Evolutionary conservation across 495 filamentous ascomycete genomes (phyloP).

Genomic region (Neurospora sp.): DNA sequence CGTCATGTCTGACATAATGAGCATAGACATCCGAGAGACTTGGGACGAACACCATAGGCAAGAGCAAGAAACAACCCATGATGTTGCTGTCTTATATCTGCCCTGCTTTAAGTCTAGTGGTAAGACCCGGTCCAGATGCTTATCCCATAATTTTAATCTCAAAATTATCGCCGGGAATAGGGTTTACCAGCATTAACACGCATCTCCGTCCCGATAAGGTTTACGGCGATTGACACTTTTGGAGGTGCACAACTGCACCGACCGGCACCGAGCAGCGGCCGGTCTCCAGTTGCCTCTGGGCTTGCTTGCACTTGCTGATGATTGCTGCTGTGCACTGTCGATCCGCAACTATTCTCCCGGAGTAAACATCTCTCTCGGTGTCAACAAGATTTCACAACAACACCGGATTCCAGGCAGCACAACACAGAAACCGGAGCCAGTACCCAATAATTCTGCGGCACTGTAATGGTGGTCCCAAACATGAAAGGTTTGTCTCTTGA

Average conservation of each 20-base stretch:
- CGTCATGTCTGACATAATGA: not conserved
- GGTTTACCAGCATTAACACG: not conserved
- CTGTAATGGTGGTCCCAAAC: not conserved
- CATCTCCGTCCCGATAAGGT: not conserved
- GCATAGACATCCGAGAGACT: not conserved
- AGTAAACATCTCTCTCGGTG: not conserved
- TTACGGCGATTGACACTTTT: not conserved
- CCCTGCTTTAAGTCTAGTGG: not conserved
- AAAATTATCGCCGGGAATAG: not conserved
- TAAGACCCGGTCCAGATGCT: not conserved
- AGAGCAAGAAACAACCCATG: not conserved
- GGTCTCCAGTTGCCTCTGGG: not conserved
- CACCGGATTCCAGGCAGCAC: not conserved
- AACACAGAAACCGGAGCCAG: not conserved
- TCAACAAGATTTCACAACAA: not conserved
- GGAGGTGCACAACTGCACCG: not conserved
- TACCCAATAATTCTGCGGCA: not conserved
- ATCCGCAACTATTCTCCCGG: not conserved
- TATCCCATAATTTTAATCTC: not conserved
- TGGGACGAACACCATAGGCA: not conserved
- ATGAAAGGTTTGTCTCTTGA: not conserved
- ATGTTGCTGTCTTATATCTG: not conserved
- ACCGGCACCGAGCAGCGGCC: not conserved
- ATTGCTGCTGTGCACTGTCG: not conserved
- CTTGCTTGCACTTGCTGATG: not conserved